A percentile compares a stretch with the other conserved stretches of the same genome.
phyloP scores from a whole-genome alignment of 2,329 filamentous ascomycete genomes.

The Scolecobasidium constrictum region DNA sequence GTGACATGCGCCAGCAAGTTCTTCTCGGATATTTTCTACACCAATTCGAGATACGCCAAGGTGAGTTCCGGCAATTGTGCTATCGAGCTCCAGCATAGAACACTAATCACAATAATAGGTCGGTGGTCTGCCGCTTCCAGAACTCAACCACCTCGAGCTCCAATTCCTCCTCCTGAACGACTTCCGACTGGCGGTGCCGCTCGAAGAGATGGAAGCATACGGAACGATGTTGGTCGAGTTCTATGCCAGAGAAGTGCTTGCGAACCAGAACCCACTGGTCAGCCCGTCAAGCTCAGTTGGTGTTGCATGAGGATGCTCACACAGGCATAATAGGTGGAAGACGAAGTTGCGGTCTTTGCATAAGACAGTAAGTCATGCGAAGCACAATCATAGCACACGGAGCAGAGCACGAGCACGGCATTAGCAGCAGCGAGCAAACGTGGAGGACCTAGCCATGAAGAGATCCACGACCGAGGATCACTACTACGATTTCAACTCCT shows the following conservation, averaged over 20 bases:
- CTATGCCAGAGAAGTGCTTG: constrained; percentile 81
- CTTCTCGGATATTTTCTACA: constrained; percentile 98
- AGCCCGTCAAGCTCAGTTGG: not conserved
- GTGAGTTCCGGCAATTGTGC: constrained; percentile 38
- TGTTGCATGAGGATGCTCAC: too few species aligned
- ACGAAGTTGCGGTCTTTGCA: too few species aligned
- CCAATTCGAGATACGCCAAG: constrained; percentile 98
- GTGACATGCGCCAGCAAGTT: constrained; percentile 99
- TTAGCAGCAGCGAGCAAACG: too few species aligned
- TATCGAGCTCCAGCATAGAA: not conserved
- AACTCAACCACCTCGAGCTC: constrained; percentile 90
- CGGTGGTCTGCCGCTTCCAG: constrained; percentile 79
- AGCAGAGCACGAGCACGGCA: too few species aligned
- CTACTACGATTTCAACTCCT: too few species aligned
- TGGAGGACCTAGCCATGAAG: too few species aligned
- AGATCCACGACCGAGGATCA: too few species aligned
- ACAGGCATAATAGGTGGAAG: too few species aligned
- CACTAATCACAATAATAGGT: constrained; percentile 48
- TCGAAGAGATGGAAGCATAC: constrained; percentile 94
- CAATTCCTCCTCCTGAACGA: constrained; percentile 95
- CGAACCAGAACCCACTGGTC: constrained; percentile 17
- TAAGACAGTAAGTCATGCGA: too few species aligned
- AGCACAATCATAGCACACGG: too few species aligned
- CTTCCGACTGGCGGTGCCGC: constrained; percentile 82
- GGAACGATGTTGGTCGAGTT: constrained; percentile 98